A percentile compares a stretch with the other conserved stretches of the same genome.
phyloP scores from a whole-genome alignment of 1,139 yeast species.

The Kodamaea fungicola region DNA sequence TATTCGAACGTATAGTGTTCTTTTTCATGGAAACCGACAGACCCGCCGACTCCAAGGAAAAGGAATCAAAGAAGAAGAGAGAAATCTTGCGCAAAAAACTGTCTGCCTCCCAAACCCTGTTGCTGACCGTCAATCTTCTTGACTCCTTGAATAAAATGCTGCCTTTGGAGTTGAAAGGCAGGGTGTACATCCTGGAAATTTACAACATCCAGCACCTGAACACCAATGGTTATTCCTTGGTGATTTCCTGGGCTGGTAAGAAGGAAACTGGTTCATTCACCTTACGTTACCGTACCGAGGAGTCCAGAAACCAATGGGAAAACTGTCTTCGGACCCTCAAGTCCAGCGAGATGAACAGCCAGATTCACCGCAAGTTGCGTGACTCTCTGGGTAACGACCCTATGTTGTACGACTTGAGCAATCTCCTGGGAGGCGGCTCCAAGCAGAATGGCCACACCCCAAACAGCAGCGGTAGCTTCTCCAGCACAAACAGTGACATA shows the following conservation, averaged over 20 bases:
- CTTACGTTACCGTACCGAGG: constrained; percentile 67
- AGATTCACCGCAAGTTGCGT: constrained; percentile 36
- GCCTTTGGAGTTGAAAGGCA: constrained; percentile 57
- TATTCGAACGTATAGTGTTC: constrained; percentile 83
- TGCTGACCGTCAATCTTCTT: constrained; percentile 34
- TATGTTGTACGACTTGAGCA: not conserved
- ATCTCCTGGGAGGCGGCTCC: not conserved
- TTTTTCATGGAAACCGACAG: constrained; percentile 58
- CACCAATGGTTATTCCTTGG: constrained; percentile 50
- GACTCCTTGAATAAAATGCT: constrained; percentile 31
- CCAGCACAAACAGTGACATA: not conserved
- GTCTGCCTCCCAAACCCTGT: constrained; percentile 24
- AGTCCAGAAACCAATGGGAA: constrained; percentile 70
- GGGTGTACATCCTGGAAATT: constrained; percentile 67
- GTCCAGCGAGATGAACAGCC: constrained; percentile 41
- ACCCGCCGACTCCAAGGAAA: constrained; percentile 17
- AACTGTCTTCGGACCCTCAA: constrained; percentile 47
- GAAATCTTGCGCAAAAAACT: constrained; percentile 46
- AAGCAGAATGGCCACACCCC: not conserved
- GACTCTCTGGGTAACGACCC: constrained; percentile 27
- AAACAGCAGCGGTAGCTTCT: not conserved
- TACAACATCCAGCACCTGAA: constrained; percentile 48
- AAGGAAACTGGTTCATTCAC: constrained; percentile 76
- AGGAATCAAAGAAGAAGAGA: constrained; percentile 30
- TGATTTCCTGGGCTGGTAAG: constrained; percentile 75